These are phyloP conservation scores for Debaryomyces hansenii DNA, from an alignment of 805 yeast species.

Conservation along the genomic window DNA sequence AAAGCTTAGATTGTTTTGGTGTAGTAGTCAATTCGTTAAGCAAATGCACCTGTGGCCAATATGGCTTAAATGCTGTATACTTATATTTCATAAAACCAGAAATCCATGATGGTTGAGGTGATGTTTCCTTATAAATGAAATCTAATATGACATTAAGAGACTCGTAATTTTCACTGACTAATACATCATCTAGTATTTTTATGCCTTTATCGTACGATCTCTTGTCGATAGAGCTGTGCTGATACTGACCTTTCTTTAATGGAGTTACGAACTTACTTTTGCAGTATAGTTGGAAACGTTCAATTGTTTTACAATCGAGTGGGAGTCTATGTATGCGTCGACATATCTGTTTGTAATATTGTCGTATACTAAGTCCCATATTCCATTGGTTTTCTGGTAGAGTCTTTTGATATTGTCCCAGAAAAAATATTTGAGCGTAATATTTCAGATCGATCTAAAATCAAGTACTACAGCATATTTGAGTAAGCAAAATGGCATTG, in stretches of 20 bases:
- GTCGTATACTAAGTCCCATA: background rate
- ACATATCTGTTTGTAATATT: constrained; percentile 21
- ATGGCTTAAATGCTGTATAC: constrained; percentile 20
- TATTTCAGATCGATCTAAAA: background rate
- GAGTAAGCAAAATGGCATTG: constrained; percentile 34
- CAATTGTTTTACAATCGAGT: constrained; percentile 14
- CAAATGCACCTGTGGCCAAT: constrained; percentile 39
- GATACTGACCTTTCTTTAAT: background rate
- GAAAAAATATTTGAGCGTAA: background rate
- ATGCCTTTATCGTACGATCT: constrained; percentile 11
- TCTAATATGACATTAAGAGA: constrained; percentile 26
- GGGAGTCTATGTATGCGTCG: constrained; percentile 31
- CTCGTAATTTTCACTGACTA: constrained; percentile 27
- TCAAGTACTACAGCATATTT: background rate
- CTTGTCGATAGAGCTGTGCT: constrained; percentile 6
- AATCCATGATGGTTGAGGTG: constrained; percentile 15
- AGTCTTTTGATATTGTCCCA: background rate
- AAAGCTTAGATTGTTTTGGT: constrained; percentile 9
- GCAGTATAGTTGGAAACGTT: background rate
- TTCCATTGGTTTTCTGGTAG: background rate
- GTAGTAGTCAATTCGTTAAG: constrained; percentile 23
- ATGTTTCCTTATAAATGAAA: constrained; percentile 20
- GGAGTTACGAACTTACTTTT: constrained; percentile 2
- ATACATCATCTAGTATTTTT: constrained; percentile 22
- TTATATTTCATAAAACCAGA: constrained; percentile 16